Evolutionary conservation across 2,329 filamentous ascomycete species (phyloP).

Genomic region (Ceratocystis lukuohia): DNA sequence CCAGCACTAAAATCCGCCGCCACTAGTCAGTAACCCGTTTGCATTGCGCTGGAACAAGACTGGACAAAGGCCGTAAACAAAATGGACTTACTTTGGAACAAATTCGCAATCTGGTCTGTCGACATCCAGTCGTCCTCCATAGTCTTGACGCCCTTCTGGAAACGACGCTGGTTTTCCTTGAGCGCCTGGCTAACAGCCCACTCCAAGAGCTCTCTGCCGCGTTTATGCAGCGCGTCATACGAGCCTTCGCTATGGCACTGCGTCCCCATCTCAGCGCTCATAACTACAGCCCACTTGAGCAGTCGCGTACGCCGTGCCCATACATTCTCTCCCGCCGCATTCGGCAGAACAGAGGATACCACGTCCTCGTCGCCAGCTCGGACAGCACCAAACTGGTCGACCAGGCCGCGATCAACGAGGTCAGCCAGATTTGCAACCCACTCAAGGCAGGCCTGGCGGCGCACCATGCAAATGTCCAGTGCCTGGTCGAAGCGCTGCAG

Average conservation of each 20-base stretch:
- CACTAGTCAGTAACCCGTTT: constrained; percentile 22
- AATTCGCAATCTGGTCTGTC: constrained; percentile 57
- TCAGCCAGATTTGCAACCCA: constrained; percentile 46
- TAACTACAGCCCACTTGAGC: constrained; percentile 58
- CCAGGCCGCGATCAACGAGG: constrained; percentile 34
- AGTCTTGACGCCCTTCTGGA: constrained; percentile 52
- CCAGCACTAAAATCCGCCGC: constrained; percentile 43
- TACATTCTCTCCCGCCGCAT: constrained; percentile 31
- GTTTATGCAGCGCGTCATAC: constrained; percentile 57
- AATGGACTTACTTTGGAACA: constrained; percentile 48
- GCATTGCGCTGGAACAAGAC: neutral
- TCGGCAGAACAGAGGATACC: constrained; percentile 20
- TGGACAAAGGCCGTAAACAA: neutral
- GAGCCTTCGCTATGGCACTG: constrained; percentile 68
- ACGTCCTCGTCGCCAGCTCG: constrained; percentile 25
- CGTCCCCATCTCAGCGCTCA: constrained; percentile 72
- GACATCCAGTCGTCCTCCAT: constrained; percentile 60
- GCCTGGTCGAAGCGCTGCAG: constrained; percentile 56
- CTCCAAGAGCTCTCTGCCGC: constrained; percentile 48
- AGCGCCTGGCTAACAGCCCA: constrained; percentile 73
- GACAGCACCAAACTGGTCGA: constrained; percentile 30
- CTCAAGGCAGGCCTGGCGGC: constrained; percentile 53
- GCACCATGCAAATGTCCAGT: constrained; percentile 64
- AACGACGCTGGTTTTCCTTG: constrained; percentile 57
- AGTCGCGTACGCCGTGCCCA: constrained; percentile 51